phyloP scores from a whole-genome alignment of 345 rosid species.

The Euphorbia lathyris region DNA sequence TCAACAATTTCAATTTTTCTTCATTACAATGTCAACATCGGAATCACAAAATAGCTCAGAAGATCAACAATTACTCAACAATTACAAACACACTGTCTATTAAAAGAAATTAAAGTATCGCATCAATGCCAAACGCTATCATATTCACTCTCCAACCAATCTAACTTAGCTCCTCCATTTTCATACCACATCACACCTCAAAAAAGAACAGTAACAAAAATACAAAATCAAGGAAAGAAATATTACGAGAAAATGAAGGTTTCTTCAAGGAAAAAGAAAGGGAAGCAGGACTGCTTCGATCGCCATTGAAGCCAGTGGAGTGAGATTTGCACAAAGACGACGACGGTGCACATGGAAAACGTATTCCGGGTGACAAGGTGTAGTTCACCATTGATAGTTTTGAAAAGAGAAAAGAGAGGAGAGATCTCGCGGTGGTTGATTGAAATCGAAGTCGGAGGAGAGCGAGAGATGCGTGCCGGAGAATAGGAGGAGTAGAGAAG shows the following conservation, averaged over 20 bases:
- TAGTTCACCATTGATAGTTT: slow-evolving; percentile 53
- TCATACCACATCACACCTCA: neutral
- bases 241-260: slow-evolving; percentile 47
- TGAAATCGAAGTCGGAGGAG: neutral
- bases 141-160: neutral
- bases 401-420: slow-evolving; percentile 6
- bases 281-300: slow-evolving; percentile 37
- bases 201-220: neutral
- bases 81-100: neutral
- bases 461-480: slow-evolving; percentile 26
- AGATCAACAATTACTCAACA: neutral
- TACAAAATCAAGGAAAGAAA: slow-evolving; percentile 2
- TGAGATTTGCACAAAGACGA: slow-evolving; percentile 27
- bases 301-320: slow-evolving; percentile 41
- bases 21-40: neutral
- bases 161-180: neutral
- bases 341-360: slow-evolving; percentile 45
- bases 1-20: neutral
- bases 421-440: slow-evolving; percentile 10
- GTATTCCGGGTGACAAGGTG: slow-evolving; percentile 53
- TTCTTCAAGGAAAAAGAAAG: slow-evolving; percentile 51
- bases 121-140: neutral
- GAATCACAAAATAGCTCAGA: neutral
- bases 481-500: neutral
- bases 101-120: neutral